Conservation (phyloP, 352 stramenopile genomes). For the Pythium grandisporangium region DNA sequence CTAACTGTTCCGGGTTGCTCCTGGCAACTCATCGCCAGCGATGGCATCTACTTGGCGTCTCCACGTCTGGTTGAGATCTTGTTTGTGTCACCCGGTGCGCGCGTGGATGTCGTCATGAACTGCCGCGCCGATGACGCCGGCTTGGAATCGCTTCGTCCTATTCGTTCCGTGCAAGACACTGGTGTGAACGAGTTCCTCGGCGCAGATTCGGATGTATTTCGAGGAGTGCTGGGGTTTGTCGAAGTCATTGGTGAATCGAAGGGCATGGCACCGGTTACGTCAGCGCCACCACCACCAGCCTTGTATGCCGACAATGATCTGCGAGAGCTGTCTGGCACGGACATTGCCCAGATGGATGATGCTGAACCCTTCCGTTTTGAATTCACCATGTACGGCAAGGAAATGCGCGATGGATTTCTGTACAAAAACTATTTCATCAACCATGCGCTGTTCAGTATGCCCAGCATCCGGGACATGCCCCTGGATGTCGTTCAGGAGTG, state of each 20-base stretch:
- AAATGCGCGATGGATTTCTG: constrained; percentile 42
- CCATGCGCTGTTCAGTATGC: constrained; percentile 37
- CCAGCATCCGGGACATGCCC: constrained; percentile 34
- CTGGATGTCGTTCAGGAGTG: constrained; percentile 63
- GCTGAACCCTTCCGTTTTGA: constrained; percentile 34
- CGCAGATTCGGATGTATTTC: constrained; percentile 41
- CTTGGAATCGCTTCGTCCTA: constrained; percentile 32
- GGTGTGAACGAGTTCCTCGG: constrained; percentile 40
- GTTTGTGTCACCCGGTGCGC: constrained; percentile 43
- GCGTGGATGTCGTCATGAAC: constrained; percentile 48
- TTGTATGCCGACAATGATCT: constrained; percentile 32
- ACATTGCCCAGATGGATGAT: constrained; percentile 22
- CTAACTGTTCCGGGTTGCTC: constrained; percentile 52
- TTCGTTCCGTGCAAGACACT: constrained; percentile 38
- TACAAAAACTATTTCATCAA: constrained; percentile 80
- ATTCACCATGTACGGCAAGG: constrained; percentile 38
- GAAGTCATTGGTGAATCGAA: constrained; percentile 29
- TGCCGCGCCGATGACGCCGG: constrained; percentile 24
- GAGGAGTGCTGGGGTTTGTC: constrained; percentile 50
- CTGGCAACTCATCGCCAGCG: constrained; percentile 35
- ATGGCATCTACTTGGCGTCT: constrained; percentile 43
- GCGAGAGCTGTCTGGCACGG: constrained; percentile 17
- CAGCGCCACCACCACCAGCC: constrained; percentile 21
- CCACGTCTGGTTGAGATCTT: constrained; percentile 30
- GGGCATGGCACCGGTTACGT: constrained; percentile 17